Evolutionary conservation across 345 rosid genomes (phyloP).

Genomic region (Bruguiera parviflora): DNA sequence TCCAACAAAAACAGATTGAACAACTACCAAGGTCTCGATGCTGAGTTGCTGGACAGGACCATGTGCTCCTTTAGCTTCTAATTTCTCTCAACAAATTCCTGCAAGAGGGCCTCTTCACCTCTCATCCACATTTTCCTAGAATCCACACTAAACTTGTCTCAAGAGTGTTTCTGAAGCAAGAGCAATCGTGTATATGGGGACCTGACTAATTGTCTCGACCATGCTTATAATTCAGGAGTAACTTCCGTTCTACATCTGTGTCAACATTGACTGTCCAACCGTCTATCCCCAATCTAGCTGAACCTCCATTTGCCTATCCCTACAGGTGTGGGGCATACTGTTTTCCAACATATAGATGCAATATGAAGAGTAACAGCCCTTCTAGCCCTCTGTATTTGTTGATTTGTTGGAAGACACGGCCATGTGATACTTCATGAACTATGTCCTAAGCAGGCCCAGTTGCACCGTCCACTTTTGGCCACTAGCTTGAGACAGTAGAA

Average conservation of each 20-base stretch:
- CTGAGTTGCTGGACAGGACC: not conserved
- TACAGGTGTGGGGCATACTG: not conserved
- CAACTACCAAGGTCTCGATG: no score
- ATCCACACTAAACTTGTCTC: no score
- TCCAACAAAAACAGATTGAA: no score
- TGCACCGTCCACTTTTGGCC: not conserved
- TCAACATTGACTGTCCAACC: not conserved
- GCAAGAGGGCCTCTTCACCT: no score
- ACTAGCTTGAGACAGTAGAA: not conserved
- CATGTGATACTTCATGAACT: not conserved
- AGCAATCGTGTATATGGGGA: no score
- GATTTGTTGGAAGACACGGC: not conserved
- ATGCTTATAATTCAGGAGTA: no score
- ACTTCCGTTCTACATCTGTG: conserved; percentile 22
- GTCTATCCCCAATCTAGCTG: no score
- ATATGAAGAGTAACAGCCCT: not conserved
- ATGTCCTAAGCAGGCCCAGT: not conserved
- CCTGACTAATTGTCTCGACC: no score
- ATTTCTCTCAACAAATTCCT: not conserved
- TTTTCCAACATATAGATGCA: not conserved
- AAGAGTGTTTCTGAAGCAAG: no score
- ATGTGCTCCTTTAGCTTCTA: conserved; percentile 5
- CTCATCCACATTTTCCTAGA: no score
- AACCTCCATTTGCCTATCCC: no score
- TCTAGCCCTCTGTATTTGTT: not conserved